phyloP scores from a whole-genome alignment of 1,284 basidiomycete species.

The Puccinia polysora region DNA sequence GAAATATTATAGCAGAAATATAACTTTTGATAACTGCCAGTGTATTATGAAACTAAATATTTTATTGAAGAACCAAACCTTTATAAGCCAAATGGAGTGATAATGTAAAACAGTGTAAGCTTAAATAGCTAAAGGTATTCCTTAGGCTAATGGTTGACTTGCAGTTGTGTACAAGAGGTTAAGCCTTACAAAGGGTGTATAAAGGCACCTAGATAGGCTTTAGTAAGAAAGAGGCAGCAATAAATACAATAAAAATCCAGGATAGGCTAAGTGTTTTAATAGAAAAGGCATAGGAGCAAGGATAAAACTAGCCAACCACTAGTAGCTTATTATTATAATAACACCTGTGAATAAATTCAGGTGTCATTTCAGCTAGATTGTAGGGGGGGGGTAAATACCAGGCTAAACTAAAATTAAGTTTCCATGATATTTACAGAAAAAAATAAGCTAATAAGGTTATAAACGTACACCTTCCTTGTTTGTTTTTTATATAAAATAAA shows the following conservation, averaged over 20 bases:
- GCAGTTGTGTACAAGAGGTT: no score
- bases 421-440: no score
- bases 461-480: background rate
- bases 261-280: no score
- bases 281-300: no score
- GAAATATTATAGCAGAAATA: background rate
- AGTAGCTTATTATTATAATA: background rate
- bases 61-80: no score
- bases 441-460: background rate
- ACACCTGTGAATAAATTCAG: background rate
- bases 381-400: background rate
- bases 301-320: no score
- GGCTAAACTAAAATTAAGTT: no score
- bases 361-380: background rate
- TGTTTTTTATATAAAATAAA: background rate
- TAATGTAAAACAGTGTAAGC: background rate
- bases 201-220: no score
- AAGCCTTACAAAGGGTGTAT: no score
- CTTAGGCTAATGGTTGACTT: background rate
- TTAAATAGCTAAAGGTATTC: background rate
- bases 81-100: background rate
- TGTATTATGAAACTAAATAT: no score
- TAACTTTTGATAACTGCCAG: background rate
- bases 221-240: no score
- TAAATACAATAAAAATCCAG: no score